Evolutionary conservation across 345 rosid species (phyloP).

Genomic region (Mercurialis annua): DNA sequence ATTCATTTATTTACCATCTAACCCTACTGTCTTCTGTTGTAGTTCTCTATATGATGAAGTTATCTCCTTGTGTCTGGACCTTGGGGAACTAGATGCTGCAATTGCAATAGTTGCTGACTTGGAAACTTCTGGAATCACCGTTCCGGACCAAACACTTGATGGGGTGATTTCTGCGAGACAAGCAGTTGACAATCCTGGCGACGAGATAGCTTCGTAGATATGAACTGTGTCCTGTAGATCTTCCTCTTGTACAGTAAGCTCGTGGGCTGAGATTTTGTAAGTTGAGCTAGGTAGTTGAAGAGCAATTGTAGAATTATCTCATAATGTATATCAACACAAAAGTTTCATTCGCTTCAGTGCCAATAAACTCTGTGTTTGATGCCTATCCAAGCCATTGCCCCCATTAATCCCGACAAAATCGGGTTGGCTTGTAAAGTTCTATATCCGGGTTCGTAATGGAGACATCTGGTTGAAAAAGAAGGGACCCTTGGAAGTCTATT

Average conservation of each 20-base stretch:
- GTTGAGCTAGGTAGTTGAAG: background rate
- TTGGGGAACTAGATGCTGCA: constrained; percentile 88
- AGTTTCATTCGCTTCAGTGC: too few species aligned
- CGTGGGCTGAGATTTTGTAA: background rate
- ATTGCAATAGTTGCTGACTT: constrained; percentile 85
- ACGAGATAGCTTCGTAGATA: constrained; percentile 20
- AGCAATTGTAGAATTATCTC: background rate
- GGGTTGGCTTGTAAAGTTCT: too few species aligned
- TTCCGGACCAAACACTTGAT: constrained; percentile 69
- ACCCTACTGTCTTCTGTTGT: constrained; percentile 23
- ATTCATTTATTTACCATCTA: background rate
- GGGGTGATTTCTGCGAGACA: constrained; percentile 73
- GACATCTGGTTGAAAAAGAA: too few species aligned
- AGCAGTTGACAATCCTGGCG: constrained; percentile 30
- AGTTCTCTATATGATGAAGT: constrained; percentile 89
- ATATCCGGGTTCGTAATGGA: too few species aligned
- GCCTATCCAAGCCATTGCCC: too few species aligned
- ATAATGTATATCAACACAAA: background rate
- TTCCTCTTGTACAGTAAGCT: constrained; percentile 5
- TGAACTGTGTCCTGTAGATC: background rate
- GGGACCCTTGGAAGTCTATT: too few species aligned
- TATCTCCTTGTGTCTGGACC: constrained; percentile 69
- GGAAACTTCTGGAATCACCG: constrained; percentile 68
- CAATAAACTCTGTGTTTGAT: too few species aligned
- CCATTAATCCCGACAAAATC: too few species aligned